Percentiles rank a stretch among this genome's conserved stretches.
phyloP scores from a whole-genome alignment of 2,329 filamentous ascomycete genomes.

The Thelonectria blattea region DNA sequence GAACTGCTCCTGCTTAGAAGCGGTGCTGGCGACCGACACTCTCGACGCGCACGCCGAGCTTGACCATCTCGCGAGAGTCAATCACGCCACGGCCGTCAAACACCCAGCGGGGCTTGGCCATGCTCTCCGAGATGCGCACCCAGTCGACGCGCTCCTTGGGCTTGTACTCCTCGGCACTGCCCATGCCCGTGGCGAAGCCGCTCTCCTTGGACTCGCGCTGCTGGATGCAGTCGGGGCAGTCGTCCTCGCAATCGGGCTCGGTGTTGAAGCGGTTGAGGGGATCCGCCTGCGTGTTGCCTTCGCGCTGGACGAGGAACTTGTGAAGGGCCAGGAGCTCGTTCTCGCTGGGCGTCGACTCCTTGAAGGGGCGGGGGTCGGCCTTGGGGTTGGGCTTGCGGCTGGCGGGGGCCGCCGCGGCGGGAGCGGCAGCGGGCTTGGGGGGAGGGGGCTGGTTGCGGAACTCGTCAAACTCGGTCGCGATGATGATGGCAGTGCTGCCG shows the following conservation, averaged over 20 bases:
- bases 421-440: constrained; percentile 38
- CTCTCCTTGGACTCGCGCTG: constrained; percentile 47
- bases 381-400: constrained; percentile 48
- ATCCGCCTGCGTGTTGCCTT: constrained; percentile 43
- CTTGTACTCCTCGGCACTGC: constrained; percentile 52
- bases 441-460: constrained; percentile 53
- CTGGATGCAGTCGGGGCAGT: constrained; percentile 58
- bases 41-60: constrained; percentile 59
- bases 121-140: constrained; percentile 54
- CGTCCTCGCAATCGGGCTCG: constrained; percentile 52
- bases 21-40: constrained; percentile 57
- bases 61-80: constrained; percentile 54
- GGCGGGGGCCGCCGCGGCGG: constrained; percentile 37
- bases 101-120: constrained; percentile 61
- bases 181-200: constrained; percentile 51
- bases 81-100: constrained; percentile 64
- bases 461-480: constrained; percentile 64
- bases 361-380: constrained; percentile 55
- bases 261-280: constrained; percentile 53
- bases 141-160: constrained; percentile 58
- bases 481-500: constrained; percentile 56
- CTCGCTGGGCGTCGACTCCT: constrained; percentile 44
- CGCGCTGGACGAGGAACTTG: constrained; percentile 50
- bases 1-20: constrained; percentile 39
- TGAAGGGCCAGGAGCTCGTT: constrained; percentile 56